These are phyloP conservation scores for Penicillium diatomitis DNA, from an alignment of 495 filamentous ascomycete species.

Conservation along the genomic window DNA sequence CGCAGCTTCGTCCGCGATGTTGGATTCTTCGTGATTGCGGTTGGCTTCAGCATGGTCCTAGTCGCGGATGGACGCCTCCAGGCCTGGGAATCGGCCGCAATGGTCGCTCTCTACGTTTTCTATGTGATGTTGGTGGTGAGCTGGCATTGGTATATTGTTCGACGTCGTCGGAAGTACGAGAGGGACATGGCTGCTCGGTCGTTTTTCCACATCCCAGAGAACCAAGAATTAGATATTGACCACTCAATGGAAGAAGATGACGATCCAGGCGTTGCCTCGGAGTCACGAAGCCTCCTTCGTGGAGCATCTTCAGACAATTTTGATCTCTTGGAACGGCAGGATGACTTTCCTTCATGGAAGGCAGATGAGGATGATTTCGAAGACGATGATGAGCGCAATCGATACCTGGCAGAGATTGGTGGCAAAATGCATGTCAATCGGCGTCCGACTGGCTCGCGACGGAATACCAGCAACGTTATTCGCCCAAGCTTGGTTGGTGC, in stretches of 20 bases:
- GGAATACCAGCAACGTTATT: conserved; percentile 72
- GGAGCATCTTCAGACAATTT: conserved; percentile 58
- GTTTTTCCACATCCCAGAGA: conserved; percentile 60
- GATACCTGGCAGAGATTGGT: conserved; percentile 72
- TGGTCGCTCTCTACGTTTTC: conserved; percentile 88
- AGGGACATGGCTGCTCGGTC: conserved; percentile 62
- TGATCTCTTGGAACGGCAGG: conserved; percentile 57
- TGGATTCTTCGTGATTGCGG: conserved; percentile 82
- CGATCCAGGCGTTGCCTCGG: conserved; percentile 47
- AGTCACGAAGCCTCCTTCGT: conserved; percentile 42
- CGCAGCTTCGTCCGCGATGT: conserved; percentile 90
- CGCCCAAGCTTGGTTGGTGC: conserved; percentile 88
- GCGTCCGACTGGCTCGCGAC: conserved; percentile 51
- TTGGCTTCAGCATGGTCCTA: conserved; percentile 80
- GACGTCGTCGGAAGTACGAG: conserved; percentile 47
- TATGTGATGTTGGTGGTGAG: conserved; percentile 83
- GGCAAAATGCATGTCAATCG: conserved; percentile 88
- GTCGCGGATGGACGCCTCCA: conserved; percentile 76
- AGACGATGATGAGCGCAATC: conserved; percentile 61
- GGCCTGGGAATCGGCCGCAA: conserved; percentile 78
- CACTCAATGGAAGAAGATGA: conserved; percentile 61
- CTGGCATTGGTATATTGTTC: conserved; percentile 81
- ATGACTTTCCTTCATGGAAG: conserved; percentile 32
- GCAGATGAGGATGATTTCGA: conserved; percentile 40
- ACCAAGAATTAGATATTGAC: conserved; percentile 59